Percentiles rank a stretch among this genome's conserved stretches.
Evolutionary conservation across 768 basidiomycete species (phyloP).

Genomic region (Macrolepiota fuliginosa): DNA sequence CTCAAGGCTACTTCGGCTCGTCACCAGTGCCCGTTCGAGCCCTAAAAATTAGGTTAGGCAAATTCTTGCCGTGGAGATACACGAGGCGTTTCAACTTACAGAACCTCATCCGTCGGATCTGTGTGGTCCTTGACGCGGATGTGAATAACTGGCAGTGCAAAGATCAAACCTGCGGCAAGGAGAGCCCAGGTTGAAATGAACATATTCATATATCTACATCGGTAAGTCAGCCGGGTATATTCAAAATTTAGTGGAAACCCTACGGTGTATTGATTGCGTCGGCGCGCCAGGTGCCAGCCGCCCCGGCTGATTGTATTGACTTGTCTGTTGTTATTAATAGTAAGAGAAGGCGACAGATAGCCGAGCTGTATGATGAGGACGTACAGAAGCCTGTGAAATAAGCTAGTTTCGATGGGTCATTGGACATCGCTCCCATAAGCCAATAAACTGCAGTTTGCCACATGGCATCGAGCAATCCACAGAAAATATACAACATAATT

Average conservation of each 20-base stretch:
- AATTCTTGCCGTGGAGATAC: neutral
- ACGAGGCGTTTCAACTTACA: constrained; percentile 35
- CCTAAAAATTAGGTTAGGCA: neutral
- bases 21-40: neutral
- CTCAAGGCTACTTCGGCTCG: neutral
- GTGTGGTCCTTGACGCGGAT: constrained; percentile 62
- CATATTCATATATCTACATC: constrained; percentile 57
- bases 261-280: constrained; percentile 65
- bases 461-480: constrained; percentile 75
- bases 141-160: constrained; percentile 69
- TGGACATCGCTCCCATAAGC: constrained; percentile 84
- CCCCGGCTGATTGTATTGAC: constrained; percentile 73
- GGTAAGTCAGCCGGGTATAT: neutral
- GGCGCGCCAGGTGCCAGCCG: constrained; percentile 70
- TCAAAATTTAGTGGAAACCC: constrained; percentile 22
- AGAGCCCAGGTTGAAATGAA: constrained; percentile 73
- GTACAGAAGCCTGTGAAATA: constrained; percentile 79
- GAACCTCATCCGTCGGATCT: constrained; percentile 46
- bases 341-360: neutral
- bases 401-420: constrained; percentile 74
- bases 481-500: constrained; percentile 66
- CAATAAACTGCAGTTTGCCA: constrained; percentile 85
- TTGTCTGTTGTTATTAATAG: constrained; percentile 41
- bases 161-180: constrained; percentile 59
- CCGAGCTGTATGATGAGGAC: constrained; percentile 23